Base-by-base conservation (phyloP, 805 yeast species). In the Dipodascus geniculatus region DNA sequence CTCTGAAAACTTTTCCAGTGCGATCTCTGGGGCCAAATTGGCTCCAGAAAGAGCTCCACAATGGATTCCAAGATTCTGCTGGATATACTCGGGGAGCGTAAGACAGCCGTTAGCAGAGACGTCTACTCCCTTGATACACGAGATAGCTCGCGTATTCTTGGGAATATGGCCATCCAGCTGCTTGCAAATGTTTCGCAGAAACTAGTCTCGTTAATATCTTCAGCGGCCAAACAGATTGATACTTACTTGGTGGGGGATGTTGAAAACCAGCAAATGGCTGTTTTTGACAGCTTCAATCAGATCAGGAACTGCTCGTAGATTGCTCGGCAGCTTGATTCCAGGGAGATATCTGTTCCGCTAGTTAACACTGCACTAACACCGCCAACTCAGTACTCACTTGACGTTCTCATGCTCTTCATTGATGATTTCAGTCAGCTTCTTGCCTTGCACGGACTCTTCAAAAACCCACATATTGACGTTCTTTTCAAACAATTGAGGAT, bases 1-100 rank as follows among this genome's bases (percentile, higher is more conserved):
- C 73, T 93, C 99, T 19, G 96, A 89, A 95, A 96, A 93, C 71
- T 85, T 85, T 71, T 87, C 87, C 68, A 79, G 80, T 56, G 99
- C 99, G 57, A 93, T 96, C 71, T 93, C 99, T 50, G 95, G 88
- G 48, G 99, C 99, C 63, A 93, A 77, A 74, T 93, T 93, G 54
- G 99, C 99, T 58, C 99, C 99, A 0, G 96, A 85, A 53, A 93
- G 77, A 20, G 95, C 98, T 71, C 99, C 99, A 74, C 98, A 90
- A 69, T 85, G 80, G 57, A 93, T 80, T 33, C 90, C 91, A 60
- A 93, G 78, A 62, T 81, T 77, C 63, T 87, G 86, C 53, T 87
- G 79, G 65, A 93, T 85, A 63, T 80, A 83, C 54, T 83, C 81
- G 35, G 95, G 83, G 60, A 91, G 76, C 64, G 93, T 74, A 67